Base-by-base conservation (phyloP, 177 flowering plant species). In the Telopea speciosissima region DNA sequence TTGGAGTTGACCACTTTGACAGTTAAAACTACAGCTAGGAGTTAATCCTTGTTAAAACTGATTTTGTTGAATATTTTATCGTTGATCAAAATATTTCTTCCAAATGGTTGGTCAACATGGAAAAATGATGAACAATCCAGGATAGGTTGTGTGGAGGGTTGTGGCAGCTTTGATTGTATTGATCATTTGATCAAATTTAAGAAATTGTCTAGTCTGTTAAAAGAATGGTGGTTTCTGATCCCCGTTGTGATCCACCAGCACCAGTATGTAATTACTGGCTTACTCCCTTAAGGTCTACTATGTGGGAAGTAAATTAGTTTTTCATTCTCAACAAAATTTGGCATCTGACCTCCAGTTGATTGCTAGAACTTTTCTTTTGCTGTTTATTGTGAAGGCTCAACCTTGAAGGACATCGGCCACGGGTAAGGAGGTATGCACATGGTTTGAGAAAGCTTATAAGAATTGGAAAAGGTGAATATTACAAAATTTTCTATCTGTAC, bases 361-460 rank as follows among this genome's bases (percentile, higher is more conserved):
- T 58, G 23, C 21, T 28, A 61, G 25, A 36, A 36, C 40, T 36
- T 6, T 13, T 66, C 67, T 71, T 17, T 22, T 72, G n/a, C 8
- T 42, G 68, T 72, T 70, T 73, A 24, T 64, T 79, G 22, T 77
- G 64, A 84, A 90, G 93, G 89, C 88, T 93, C 70, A 83, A 91
- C 81, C 89, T 93, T 76, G 92, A 90, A 52, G 92, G 86, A 62
- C 97, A 85, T 82, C 88, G 90, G 52, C 96, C 82, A 44, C 84
- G 87, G 75, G 92, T 94, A 64, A 85, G 92, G 81, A 83, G 88
- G 21, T 89, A 88, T 83, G 97, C 96, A 16, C 74, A 81, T 79
- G 96, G 90, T 52, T 78, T 93, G 69, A 92, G 71, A 76, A 87
- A 81, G 83, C 86, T 92, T 62, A 84, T 94, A 73, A 85, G 75